Base-by-base conservation (phyloP, 2,329 filamentous ascomycete genomes). In the Ceratocystis lukuohia region DNA sequence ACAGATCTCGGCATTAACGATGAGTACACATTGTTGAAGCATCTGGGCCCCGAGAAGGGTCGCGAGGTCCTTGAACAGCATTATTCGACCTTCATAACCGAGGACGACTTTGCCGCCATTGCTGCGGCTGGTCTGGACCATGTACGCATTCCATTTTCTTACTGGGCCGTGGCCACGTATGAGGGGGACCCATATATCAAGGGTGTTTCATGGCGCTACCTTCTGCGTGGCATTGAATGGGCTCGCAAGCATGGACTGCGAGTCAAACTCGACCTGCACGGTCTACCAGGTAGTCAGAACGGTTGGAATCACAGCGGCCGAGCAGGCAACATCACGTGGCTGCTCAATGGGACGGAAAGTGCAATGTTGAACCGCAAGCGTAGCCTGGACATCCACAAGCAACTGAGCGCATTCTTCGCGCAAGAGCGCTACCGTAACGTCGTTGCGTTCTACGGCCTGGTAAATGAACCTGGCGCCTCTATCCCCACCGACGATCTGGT, bases 401-500 rank as follows among this genome's bases (percentile, higher is more conserved):
- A 70, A 77, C 65, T 68, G 20, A 66, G 64, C 59, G 66, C 71
- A 59, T 72, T 73, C 67, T 71, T 72, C 25, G 70, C 71, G 15
- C 72, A 73, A 66, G 71, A 73, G 33, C 76, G 74, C 8, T 74
- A 75, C 67, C 72, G 72, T 61, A 80, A 82, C 61, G 80, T 87
- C 50, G 80, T 89, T 37, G 82, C 82, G 8, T 82, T 88, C 73
- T 88, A 88, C 73, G 85, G 86, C 17, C 78, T 88, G 6, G 83
- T 81, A 71, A 88, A 88, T 72, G 86, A 88, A 71, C 86, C 86
- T 0, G 80, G 83, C 69, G 84, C 86, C 79, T 73, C 79, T 70
- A 76, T 88, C 46, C 76, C 84, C 56, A 77, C 80, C 6, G 71
- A 77, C 25, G 75, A 76, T 4, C 84, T 88, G 0, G 74, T 86